Base-by-base conservation (phyloP, 768 basidiomycete species). In the Gautieria morchelliformis region DNA sequence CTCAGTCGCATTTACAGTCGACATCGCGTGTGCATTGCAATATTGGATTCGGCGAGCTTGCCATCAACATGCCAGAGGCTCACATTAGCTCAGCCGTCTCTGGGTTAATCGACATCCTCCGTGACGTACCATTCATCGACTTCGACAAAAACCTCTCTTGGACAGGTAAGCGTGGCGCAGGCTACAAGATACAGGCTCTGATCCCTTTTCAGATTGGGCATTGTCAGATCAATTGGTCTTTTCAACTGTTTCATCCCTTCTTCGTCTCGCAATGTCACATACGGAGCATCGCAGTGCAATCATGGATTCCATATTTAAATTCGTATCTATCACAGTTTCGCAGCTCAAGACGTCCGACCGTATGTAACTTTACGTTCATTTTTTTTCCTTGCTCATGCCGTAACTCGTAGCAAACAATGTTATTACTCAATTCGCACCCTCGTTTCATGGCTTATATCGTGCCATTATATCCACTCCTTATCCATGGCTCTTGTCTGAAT, bases 381-480 rank as follows among this genome's bases (percentile, higher is more conserved):
- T 39, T 17, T 39, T 24, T 41, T 22, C n/a, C 35, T 10, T 44
- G 20, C 11, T 44, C 42, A 49, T 40, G 49, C 50, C 20, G 40
- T 46, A 56, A 41, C 39, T 19, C 53, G 19, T 60, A 93, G 90
- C 87, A 0, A 71, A 82, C n/a, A 77, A 81, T 59, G 75, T 89
- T 35, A 73, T 94, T 19, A 83, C 84, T 1, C 89, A 90, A 60
- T 70, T 85, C 37, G 84, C 84, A 19, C 93, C 92, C 6, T 81
- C 87, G 15, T 74, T 95, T 44, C 90, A 94, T 68, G 93, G 93
- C 7, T 73, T 93, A 30, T 90, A 91, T 67, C 82, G 93, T 37
- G 90, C 93, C 5, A 80, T 93, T 59, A 88, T 82, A 46, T 88
- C 88, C 4, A 85, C 84, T 2, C 75, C 82, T 1, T 91, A 87